Conservation (phyloP, 1,284 basidiomycete species). For the Cryptococcus sp. region DNA sequence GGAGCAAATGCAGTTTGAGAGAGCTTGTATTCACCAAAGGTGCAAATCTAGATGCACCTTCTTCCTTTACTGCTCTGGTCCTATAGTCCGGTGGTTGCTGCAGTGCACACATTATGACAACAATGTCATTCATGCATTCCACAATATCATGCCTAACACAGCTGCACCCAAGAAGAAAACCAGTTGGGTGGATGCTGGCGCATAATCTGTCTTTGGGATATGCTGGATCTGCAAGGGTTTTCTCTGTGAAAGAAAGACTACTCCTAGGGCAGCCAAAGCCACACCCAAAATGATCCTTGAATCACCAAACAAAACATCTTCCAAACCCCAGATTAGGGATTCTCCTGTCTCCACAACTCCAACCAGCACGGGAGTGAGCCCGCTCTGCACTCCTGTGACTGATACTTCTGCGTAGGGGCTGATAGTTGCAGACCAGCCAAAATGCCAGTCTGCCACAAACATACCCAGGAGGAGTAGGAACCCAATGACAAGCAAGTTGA, state of each 20-base stretch:
- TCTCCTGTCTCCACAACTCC: conserved; percentile 21
- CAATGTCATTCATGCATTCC: conserved; percentile 20
- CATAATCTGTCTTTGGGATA: conserved; percentile 22
- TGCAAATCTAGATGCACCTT: too few relatives aligned
- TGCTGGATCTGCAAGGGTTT: conserved; percentile 6
- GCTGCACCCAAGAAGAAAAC: conserved; percentile 16
- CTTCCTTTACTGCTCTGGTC: too few relatives aligned
- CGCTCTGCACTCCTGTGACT: conserved; percentile 5
- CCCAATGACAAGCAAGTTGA: conserved; percentile 25
- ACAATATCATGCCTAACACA: conserved; percentile 22
- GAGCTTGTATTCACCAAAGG: too few relatives aligned
- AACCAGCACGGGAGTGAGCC: conserved; percentile 22
- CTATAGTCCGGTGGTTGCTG: too few relatives aligned
- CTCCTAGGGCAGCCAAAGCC: conserved; percentile 21
- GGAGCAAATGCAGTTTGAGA: too few relatives aligned
- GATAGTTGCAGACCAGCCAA: conserved; percentile 17
- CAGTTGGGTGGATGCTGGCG: conserved; percentile 12
- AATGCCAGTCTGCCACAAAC: conserved; percentile 23
- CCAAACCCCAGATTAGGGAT: conserved; percentile 21
- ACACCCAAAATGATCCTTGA: conserved; percentile 26
- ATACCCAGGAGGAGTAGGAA: conserved; percentile 16
- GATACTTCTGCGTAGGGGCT: conserved; percentile 16
- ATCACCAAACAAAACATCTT: conserved; percentile 35
- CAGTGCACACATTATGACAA: too few relatives aligned
- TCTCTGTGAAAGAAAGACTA: conserved; percentile 14